Base-by-base conservation (phyloP, 2,329 filamentous ascomycete genomes). In the Zasmidium citrigriseum region DNA sequence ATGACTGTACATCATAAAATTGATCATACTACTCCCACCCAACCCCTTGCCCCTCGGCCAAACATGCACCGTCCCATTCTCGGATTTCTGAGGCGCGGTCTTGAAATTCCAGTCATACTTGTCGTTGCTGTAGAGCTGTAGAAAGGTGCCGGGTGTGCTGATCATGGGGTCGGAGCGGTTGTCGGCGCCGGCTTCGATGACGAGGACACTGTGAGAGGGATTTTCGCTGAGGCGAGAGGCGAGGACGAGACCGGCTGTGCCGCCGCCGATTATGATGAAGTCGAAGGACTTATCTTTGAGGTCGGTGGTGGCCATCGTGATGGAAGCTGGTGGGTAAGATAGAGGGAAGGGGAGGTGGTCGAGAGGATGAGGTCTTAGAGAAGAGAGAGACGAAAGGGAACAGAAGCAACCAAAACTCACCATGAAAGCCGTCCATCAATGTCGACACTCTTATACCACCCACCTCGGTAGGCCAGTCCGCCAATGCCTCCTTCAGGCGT, bases 21-120 rank as follows among this genome's bases (percentile, higher is more conserved):
- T 76, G 23, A 76, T 72, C 4, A 69, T 70, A 9, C 67, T 72
- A 25, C 67, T 69, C 2, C 74, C 75, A 16, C 74, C 75, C 2
- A 77, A 60, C 0, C 67, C 68, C 34, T 70, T 72, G 2, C 73
- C 75, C 18, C 72, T 61, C 3, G 67, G 65, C 18, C 53, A 46
- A n/a, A 50, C 24, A 5, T 62, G 49, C 2, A 41, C 24, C n/a
- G 54, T 27, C 12, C 34, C 29, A 27, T 49, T 58, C 14, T 54
- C 51, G 52, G 22, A 55, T 9, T 44, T 27, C 46, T 67, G 65
- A 1, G 64, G 41, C 10, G 20, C 25, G 3, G 52, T 64, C 27
- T 55, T 9, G 56, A 60, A 57, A 48, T 58, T 34, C 59, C 62
- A 71, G 52, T 72, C 68, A 52, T 69, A 71, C 52, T 71, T 64